Evolutionary conservation across 1,139 yeast genomes (phyloP).

Genomic region (Arxiozyma telluris): DNA sequence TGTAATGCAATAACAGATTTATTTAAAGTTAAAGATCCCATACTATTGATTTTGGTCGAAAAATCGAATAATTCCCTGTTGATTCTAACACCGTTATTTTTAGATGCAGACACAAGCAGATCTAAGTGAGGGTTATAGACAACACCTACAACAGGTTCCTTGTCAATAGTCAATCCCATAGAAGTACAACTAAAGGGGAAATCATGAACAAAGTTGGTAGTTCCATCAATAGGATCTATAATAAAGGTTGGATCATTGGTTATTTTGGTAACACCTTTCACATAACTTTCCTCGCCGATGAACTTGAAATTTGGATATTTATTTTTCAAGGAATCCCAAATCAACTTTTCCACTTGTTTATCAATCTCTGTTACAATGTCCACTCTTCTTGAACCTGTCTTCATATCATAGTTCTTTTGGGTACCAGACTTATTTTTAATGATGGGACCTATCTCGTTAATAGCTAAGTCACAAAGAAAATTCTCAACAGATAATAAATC

Average conservation of each 20-base stretch:
- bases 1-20: slow-evolving; percentile 50
- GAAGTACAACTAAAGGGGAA: slow-evolving; percentile 55
- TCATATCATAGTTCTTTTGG: slow-evolving; percentile 43
- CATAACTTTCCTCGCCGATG: slow-evolving; percentile 52
- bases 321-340: slow-evolving; percentile 33
- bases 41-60: slow-evolving; percentile 17
- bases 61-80: slow-evolving; percentile 39
- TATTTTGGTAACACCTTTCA: slow-evolving; percentile 39
- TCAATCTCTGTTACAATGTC: slow-evolving; percentile 54
- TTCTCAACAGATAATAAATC: slow-evolving; percentile 19
- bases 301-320: slow-evolving; percentile 43
- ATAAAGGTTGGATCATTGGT: slow-evolving; percentile 49
- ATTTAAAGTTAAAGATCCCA: slow-evolving; percentile 37
- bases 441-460: slow-evolving; percentile 36
- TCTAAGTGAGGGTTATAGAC: slow-evolving; percentile 48
- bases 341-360: slow-evolving; percentile 45
- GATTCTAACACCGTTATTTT: slow-evolving; percentile 44
- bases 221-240: slow-evolving; percentile 56
- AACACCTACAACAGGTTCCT: slow-evolving; percentile 48
- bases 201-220: slow-evolving; percentile 51
- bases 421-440: slow-evolving; percentile 43
- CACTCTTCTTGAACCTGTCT: slow-evolving; percentile 39
- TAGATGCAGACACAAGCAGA: slow-evolving; percentile 41
- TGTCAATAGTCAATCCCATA: slow-evolving; percentile 43
- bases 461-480: slow-evolving; percentile 20